These are phyloP conservation scores for Garcileccinum viscosum DNA, from an alignment of 1,284 basidiomycete genomes.

Conservation along the genomic window DNA sequence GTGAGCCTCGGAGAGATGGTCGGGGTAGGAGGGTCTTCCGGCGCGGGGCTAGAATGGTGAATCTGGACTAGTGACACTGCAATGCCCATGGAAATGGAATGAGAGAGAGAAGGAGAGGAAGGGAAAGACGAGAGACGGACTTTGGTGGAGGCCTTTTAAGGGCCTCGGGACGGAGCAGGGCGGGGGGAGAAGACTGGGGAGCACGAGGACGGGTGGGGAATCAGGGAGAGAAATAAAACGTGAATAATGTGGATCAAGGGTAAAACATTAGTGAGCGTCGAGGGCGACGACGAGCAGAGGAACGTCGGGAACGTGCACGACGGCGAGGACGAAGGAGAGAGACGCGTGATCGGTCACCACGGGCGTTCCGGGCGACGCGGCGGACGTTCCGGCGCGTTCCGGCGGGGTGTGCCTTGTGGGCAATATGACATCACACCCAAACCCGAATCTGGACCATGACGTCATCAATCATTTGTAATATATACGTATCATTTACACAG, in stretches of 20 bases:
- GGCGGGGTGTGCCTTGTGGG: constrained; percentile 17
- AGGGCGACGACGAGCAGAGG: constrained; percentile 14
- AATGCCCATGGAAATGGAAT: constrained; percentile 33
- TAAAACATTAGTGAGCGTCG: constrained; percentile 27
- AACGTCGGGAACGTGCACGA: constrained; percentile 28
- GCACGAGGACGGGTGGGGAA: constrained; percentile 35
- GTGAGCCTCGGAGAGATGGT: constrained; percentile 23
- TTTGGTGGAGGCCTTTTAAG: constrained; percentile 32
- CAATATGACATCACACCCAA: neutral
- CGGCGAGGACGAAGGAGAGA: constrained; percentile 21
- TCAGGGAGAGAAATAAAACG: constrained; percentile 26
- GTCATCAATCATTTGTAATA: constrained; percentile 8
- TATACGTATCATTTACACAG: constrained; percentile 20
- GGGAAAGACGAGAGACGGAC: constrained; percentile 25
- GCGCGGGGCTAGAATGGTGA: constrained; percentile 29
- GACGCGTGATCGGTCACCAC: constrained; percentile 32
- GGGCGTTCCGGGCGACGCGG: constrained; percentile 23
- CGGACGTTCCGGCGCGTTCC: constrained; percentile 35
- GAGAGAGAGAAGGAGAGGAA: constrained; percentile 15
- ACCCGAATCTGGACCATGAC: constrained; percentile 1
- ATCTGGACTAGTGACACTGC: constrained; percentile 43
- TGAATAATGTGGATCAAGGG: constrained; percentile 25
- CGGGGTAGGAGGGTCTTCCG: constrained; percentile 20
- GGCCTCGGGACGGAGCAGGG: constrained; percentile 26
- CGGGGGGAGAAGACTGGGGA: constrained; percentile 33